These are phyloP conservation scores for Lactifluus hygrophoroides DNA, from an alignment of 768 basidiomycete species.

Conservation along the genomic window DNA sequence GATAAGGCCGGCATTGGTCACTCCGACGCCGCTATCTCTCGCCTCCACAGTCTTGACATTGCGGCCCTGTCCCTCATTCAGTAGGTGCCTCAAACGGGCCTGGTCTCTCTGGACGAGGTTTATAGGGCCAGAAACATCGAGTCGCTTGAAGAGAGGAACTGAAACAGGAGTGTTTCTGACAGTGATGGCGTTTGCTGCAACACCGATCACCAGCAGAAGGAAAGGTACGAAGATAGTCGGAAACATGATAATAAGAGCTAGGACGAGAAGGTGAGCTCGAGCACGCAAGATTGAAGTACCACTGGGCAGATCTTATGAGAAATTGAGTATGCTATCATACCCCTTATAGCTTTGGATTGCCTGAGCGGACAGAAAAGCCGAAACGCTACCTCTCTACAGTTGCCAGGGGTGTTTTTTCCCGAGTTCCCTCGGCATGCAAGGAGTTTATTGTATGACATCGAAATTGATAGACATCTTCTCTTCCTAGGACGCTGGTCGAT, in stretches of 20 bases:
- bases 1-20: constrained; percentile 35
- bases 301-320: not conserved
- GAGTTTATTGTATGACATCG: too few species aligned
- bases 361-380: too few species aligned
- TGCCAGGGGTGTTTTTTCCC: too few species aligned
- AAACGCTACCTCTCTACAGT: too few species aligned
- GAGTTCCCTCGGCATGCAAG: too few species aligned
- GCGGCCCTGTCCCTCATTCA: constrained; percentile 17
- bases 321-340: too few species aligned
- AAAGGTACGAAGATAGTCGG: constrained; percentile 21
- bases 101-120: constrained; percentile 46
- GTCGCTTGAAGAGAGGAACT: constrained; percentile 42
- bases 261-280: not conserved
- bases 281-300: not conserved
- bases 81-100: constrained; percentile 38
- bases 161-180: constrained; percentile 25
- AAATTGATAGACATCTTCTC: too few species aligned
- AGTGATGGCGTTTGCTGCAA: constrained; percentile 23
- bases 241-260: constrained; percentile 11
- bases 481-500: too few species aligned
- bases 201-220: constrained; percentile 19
- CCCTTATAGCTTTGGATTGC: not conserved
- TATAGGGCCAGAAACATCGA: constrained; percentile 42
- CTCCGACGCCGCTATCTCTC: constrained; percentile 26
- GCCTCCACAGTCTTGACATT: constrained; percentile 20